Conservation (phyloP, 805 yeast species). For the Candida dendrica region DNA sequence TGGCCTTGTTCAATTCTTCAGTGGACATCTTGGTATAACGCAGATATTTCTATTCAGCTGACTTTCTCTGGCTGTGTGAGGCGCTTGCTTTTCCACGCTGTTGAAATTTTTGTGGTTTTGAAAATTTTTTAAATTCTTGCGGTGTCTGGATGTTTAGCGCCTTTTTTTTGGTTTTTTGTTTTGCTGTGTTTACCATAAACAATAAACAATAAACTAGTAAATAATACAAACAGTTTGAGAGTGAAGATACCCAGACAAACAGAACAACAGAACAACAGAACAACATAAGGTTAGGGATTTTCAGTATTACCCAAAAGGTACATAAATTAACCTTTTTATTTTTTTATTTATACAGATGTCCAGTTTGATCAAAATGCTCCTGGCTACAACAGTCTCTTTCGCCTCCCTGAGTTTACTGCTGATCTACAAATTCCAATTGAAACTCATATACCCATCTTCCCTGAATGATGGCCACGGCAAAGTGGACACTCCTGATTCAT, state of each 20-base stretch:
- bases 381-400: conserved; percentile 36
- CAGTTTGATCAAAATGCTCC: conserved; percentile 26
- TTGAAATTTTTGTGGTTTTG: not conserved
- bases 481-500: conserved; percentile 74
- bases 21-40: not conserved
- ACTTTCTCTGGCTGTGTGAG: too few species aligned
- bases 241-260: too few species aligned
- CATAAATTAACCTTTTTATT: not conserved
- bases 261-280: not conserved
- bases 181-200: too few species aligned
- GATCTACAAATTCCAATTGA: conserved; percentile 54
- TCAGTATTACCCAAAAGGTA: not conserved
- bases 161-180: too few species aligned
- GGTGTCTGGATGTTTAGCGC: conserved; percentile 1
- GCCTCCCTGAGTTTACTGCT: conserved; percentile 41
- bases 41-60: too few species aligned
- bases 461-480: conserved; percentile 63
- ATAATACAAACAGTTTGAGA: too few species aligned
- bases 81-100: not conserved
- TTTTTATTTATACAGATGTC: not conserved
- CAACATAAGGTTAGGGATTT: not conserved
- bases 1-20: conserved; percentile 21
- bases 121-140: not conserved
- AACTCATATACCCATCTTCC: conserved; percentile 76
- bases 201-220: too few species aligned